phyloP scores from a whole-genome alignment of 2,329 filamentous ascomycete genomes.

The Aureobasidium lini region DNA sequence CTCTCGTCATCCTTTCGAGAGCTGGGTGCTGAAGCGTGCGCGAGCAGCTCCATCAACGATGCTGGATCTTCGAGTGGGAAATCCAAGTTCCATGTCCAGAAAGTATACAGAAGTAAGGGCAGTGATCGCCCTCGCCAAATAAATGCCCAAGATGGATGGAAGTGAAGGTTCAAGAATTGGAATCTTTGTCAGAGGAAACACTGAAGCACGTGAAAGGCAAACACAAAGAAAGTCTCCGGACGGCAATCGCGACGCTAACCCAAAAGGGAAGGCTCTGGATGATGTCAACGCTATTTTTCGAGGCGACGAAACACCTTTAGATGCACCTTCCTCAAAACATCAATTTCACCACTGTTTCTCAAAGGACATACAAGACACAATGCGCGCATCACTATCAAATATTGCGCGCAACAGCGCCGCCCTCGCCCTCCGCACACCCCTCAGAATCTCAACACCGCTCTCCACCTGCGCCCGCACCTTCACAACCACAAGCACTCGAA shows the following conservation, averaged over 20 bases:
- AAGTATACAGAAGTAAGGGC: neutral
- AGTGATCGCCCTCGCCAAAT: neutral
- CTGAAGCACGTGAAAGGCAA: neutral
- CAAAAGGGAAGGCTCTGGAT: neutral
- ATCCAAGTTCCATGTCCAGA: slow-evolving; percentile 1
- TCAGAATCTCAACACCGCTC: neutral
- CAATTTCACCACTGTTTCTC: neutral
- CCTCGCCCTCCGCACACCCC: neutral
- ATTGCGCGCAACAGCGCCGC: neutral
- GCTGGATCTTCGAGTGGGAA: neutral
- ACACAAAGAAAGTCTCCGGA: neutral
- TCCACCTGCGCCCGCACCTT: neutral
- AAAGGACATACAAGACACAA: neutral
- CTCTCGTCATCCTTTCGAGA: slow-evolving; percentile 35
- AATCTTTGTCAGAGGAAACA: neutral
- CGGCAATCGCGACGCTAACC: neutral
- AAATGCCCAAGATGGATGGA: neutral
- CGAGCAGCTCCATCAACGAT: slow-evolving; percentile 32
- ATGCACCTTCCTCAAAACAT: neutral
- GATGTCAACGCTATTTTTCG: slow-evolving; percentile 6
- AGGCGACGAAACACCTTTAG: neutral
- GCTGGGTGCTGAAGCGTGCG: slow-evolving; percentile 39
- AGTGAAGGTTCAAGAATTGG: neutral
- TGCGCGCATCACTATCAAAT: neutral
- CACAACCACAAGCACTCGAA: neutral